Percentiles rank a stretch among this genome's conserved stretches.
Conservation (phyloP, 2,329 filamentous ascomycete species). For the Nakataea oryzae region DNA sequence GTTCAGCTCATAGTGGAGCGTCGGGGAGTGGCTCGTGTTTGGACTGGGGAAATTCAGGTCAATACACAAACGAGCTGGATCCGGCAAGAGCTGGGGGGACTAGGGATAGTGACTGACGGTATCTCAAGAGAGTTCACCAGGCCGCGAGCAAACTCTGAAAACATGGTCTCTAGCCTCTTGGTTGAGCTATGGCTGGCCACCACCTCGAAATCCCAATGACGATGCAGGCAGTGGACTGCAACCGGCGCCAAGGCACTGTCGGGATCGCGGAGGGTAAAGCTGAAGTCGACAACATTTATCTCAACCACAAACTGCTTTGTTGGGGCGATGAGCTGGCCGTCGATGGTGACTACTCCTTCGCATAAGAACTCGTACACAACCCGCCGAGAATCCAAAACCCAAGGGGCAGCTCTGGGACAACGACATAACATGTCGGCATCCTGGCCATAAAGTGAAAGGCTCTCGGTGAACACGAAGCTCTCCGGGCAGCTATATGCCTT, state of each 20-base stretch:
- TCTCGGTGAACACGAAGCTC: conserved; percentile 16
- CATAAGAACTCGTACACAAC: conserved; percentile 14
- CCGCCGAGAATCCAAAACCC: neutral
- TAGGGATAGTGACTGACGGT: conserved; percentile 7
- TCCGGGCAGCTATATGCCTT: conserved; percentile 5
- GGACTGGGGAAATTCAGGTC: neutral
- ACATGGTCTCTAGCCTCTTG: conserved; percentile 9
- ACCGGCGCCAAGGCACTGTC: conserved; percentile 9
- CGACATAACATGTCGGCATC: neutral
- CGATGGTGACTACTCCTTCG: neutral
- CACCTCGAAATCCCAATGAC: conserved; percentile 20
- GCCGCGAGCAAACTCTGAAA: conserved; percentile 13
- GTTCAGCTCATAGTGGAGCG: neutral
- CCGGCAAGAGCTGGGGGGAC: neutral
- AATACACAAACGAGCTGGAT: neutral
- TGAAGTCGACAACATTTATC: conserved; percentile 10
- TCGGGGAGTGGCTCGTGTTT: neutral
- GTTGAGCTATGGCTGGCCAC: conserved; percentile 10
- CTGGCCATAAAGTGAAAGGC: conserved; percentile 15
- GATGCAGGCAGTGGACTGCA: conserved; percentile 18
- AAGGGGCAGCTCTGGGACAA: neutral
- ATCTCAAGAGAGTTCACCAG: conserved; percentile 15
- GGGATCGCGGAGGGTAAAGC: conserved; percentile 12
- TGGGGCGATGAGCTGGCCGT: neutral
- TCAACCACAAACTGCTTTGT: conserved; percentile 12